Percentiles rank a stretch among this genome's conserved stretches.
Evolutionary conservation across 768 basidiomycete species (phyloP).

Genomic region (Gloeostereum incarnatum): DNA sequence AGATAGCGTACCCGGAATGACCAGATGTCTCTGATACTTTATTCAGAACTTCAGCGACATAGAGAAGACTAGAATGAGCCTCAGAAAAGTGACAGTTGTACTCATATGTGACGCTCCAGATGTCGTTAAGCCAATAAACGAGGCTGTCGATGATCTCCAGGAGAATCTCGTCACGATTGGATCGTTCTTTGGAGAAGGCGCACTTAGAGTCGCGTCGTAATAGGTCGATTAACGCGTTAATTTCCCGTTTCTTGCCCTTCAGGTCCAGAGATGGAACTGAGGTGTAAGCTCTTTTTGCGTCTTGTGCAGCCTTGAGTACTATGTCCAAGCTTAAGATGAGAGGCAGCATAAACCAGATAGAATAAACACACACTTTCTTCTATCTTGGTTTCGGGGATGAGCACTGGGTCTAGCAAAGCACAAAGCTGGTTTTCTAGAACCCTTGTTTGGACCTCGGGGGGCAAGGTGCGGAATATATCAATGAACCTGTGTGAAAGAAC

Average conservation of each 20-base stretch:
- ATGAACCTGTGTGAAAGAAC: conserved; percentile 28
- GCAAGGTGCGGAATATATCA: conserved; percentile 38
- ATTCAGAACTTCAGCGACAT: conserved; percentile 31
- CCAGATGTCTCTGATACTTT: conserved; percentile 18
- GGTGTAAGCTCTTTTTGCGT: conserved; percentile 24
- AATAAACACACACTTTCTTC: conserved; percentile 2
- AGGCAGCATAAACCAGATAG: conserved; percentile 26
- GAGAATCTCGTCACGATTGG: conserved; percentile 44
- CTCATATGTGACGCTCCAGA: conserved; percentile 57
- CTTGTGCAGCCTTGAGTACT: too few relatives aligned
- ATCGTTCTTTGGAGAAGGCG: conserved; percentile 41
- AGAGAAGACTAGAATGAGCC: conserved; percentile 51
- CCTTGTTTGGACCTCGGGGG: conserved; percentile 38
- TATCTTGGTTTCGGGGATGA: conserved; percentile 9
- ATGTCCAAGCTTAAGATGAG: too few relatives aligned
- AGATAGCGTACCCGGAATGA: conserved; percentile 17
- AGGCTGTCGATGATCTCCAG: conserved; percentile 47
- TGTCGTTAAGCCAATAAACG: conserved; percentile 48
- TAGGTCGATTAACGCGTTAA: conserved; percentile 41
- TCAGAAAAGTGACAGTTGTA: conserved; percentile 37
- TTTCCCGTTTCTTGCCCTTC: conserved; percentile 43
- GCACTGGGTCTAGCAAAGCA: conserved; percentile 34
- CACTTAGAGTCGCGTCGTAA: conserved; percentile 45
- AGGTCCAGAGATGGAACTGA: conserved; percentile 42
- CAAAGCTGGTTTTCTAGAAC: conserved; percentile 42